phyloP scores from a whole-genome alignment of 805 yeast species.

The Candida koratica region DNA sequence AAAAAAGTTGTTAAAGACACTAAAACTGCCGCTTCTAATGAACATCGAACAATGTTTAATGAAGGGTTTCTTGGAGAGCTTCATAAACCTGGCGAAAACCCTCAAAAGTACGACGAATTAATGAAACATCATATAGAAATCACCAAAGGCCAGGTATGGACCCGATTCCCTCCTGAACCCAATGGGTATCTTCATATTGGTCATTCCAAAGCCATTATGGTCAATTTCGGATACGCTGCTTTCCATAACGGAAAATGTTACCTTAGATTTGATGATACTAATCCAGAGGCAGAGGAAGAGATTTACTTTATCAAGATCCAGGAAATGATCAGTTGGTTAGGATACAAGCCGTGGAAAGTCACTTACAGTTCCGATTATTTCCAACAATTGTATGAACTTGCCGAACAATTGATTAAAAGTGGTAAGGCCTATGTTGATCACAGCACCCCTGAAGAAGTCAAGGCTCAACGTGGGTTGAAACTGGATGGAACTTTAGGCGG shows the following conservation, averaged over 20 bases:
- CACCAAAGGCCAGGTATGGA: constrained; percentile 79
- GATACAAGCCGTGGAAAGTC: constrained; percentile 88
- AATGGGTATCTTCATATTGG: constrained; percentile 97
- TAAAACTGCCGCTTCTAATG: constrained; percentile 14
- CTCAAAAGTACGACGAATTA: constrained; percentile 82
- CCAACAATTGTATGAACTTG: constrained; percentile 81
- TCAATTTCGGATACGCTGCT: constrained; percentile 95
- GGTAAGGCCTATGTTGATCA: constrained; percentile 89
- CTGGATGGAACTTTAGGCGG: constrained; percentile 95
- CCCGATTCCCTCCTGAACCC: constrained; percentile 99
- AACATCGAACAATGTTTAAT: constrained; percentile 72
- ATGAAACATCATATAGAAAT: constrained; percentile 74
- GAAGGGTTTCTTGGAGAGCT: constrained; percentile 95
- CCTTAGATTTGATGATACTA: constrained; percentile 93
- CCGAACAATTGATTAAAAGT: constrained; percentile 68
- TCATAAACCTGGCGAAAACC: constrained; percentile 93
- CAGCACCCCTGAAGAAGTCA: constrained; percentile 88
- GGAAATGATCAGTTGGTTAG: constrained; percentile 89
- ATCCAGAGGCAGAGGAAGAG: constrained; percentile 98
- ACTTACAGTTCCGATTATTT: constrained; percentile 96
- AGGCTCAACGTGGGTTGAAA: constrained; percentile 83
- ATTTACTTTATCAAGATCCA: constrained; percentile 79
- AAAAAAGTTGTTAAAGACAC: constrained; percentile 40
- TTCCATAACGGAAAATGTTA: constrained; percentile 83
- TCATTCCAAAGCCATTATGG: constrained; percentile 96